Evolutionary conservation across 1,139 yeast genomes (phyloP), one percentile per base, ranked within the genome.

Genomic region (Yamadazyma kanchanaburiensis): DNA sequence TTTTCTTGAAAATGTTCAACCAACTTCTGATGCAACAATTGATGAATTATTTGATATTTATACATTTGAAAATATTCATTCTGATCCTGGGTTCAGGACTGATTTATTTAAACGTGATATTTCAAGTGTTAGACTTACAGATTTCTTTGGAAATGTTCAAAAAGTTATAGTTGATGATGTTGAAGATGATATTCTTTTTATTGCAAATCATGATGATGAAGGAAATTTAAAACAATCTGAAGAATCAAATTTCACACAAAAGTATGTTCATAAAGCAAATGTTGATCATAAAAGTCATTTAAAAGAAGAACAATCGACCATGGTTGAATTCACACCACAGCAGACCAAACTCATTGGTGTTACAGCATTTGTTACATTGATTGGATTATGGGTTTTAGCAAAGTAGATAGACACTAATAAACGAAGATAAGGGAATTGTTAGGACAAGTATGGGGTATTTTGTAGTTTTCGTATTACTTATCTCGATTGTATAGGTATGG

Each of bases 111-210:
- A 70, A 31, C 71, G 95, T 45, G 75, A 82, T 38, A 68, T 84
- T 25, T 66, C 72, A 7, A 77, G 83, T 23, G 95, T 88, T 3
- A 64, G 77, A 34, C 72, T 91, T 39, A 89, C 98, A 0, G 98
- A 94, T 52, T 91, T 91, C 57, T 89, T 94, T 46, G 98, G 97
- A 3, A 89, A 88, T 48, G 86, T 89, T 15, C 97, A 89, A 54
- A 77, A 82, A 35, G 86, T 86, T 2, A 73, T 84, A 5, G 72
- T 85, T 21, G 94, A 82, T 44, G 61, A 69, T 18, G 71, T 63
- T 9, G 80, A 74, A 33, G 60, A 60, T 15, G 74, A 64, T 31
- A 47, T 72, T 23, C 51, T 72, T 27, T 59, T 57, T 33, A 44
- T 53, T n/a, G 46, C 58, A 15, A 55, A 52, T 34, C 61, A 55